Evolutionary conservation across 1,284 basidiomycete species (phyloP).

Genomic region (Wolfiporia cocos): DNA sequence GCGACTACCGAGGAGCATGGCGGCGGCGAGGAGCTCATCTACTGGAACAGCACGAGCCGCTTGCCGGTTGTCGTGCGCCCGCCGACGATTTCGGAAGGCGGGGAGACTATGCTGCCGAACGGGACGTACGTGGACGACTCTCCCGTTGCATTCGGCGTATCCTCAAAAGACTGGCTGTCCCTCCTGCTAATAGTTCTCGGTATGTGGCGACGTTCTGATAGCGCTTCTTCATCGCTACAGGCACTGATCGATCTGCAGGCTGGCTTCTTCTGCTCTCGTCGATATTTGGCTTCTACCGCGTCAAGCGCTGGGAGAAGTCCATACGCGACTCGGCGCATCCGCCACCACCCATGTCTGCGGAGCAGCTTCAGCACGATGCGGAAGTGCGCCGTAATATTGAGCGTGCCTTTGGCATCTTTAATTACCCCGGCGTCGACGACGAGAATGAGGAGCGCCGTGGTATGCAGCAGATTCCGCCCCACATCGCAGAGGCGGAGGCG

Average conservation of each 20-base stretch:
- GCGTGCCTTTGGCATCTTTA: constrained; percentile 38
- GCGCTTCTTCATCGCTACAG: background rate
- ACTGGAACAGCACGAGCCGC: constrained; percentile 6
- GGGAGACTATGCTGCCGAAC: constrained; percentile 5
- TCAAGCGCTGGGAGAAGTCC: constrained; percentile 74
- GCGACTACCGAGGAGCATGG: constrained; percentile 11
- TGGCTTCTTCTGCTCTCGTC: constrained; percentile 87
- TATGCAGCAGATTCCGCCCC: constrained; percentile 6
- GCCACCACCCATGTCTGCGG: constrained; percentile 30
- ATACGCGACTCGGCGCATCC: constrained; percentile 40
- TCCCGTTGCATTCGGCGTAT: constrained; percentile 28
- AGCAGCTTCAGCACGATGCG: constrained; percentile 40
- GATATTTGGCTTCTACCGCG: constrained; percentile 76
- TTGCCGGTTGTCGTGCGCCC: constrained; percentile 5
- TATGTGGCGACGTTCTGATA: constrained; percentile 21
- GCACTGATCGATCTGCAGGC: constrained; percentile 37
- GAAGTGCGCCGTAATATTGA: constrained; percentile 42
- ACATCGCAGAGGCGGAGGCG: constrained; percentile 31
- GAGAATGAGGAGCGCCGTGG: constrained; percentile 7
- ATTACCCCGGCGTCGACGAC: constrained; percentile 16
- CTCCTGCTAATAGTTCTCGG: constrained; percentile 89
- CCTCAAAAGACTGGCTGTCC: constrained; percentile 75
- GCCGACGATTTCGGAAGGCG: background rate
- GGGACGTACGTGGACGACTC: constrained; percentile 26
- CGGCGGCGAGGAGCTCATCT: constrained; percentile 5